Conservation (phyloP, 2,329 filamentous ascomycete genomes). For the Tolypocladium ovalisporum region DNA sequence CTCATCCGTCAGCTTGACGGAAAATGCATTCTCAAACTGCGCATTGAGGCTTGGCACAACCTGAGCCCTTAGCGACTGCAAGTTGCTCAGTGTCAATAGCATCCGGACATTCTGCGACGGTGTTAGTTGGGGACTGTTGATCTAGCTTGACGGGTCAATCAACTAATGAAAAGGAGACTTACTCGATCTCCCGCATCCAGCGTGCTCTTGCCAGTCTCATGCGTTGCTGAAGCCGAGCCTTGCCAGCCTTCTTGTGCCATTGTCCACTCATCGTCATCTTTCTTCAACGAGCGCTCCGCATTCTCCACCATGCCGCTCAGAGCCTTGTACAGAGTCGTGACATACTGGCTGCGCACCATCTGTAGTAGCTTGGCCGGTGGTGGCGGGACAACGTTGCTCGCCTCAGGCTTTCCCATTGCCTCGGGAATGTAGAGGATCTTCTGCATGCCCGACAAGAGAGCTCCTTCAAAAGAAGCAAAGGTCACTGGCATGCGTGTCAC, state of each 20-base stretch:
- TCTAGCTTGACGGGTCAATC: not conserved
- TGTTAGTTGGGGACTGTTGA: constrained; percentile 17
- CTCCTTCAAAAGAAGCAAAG: constrained; percentile 77
- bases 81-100: constrained; percentile 86
- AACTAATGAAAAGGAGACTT: constrained; percentile 15
- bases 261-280: constrained; percentile 52
- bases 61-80: constrained; percentile 70
- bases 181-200: constrained; percentile 47
- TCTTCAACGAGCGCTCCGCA: constrained; percentile 64
- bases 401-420: constrained; percentile 62
- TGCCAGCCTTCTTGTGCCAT: constrained; percentile 33
- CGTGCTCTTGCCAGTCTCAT: constrained; percentile 31
- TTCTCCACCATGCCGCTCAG: constrained; percentile 96
- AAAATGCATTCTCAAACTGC: constrained; percentile 89
- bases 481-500: constrained; percentile 83
- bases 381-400: constrained; percentile 68
- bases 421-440: constrained; percentile 92
- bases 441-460: constrained; percentile 77
- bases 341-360: constrained; percentile 85
- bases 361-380: constrained; percentile 81
- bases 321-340: constrained; percentile 86
- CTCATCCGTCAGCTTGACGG: constrained; percentile 88
- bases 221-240: constrained; percentile 19
- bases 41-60: constrained; percentile 81
- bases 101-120: constrained; percentile 69